These are phyloP conservation scores for Groenewaldozyma salmanticensis DNA, from an alignment of 805 yeast species.

Conservation along the genomic window DNA sequence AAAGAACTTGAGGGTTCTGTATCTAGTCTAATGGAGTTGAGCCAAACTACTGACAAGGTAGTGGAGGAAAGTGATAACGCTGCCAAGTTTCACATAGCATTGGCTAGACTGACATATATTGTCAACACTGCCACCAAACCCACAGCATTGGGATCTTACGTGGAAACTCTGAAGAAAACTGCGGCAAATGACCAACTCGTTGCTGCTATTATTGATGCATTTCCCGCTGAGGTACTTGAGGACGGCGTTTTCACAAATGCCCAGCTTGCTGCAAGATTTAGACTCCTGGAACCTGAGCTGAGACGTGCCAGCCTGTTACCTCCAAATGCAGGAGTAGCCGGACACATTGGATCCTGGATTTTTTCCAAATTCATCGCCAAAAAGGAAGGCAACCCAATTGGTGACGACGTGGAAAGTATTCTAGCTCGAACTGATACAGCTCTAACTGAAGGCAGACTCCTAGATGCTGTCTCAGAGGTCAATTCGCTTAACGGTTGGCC, in stretches of 20 bases:
- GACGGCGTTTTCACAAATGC: slow-evolving; percentile 64
- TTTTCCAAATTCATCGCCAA: slow-evolving; percentile 68
- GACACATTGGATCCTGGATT: slow-evolving; percentile 72
- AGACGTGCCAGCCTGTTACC: slow-evolving; percentile 84
- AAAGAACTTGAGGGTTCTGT: slow-evolving; percentile 49
- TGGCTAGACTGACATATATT: slow-evolving; percentile 34
- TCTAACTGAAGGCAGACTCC: slow-evolving; percentile 65
- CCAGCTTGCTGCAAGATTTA: slow-evolving; percentile 74
- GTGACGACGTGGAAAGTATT: slow-evolving; percentile 80
- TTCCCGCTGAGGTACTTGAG: slow-evolving; percentile 36
- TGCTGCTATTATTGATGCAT: slow-evolving; percentile 36
- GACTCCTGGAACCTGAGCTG: slow-evolving; percentile 70
- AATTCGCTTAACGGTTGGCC: slow-evolving; percentile 89
- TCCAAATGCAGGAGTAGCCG: slow-evolving; percentile 91
- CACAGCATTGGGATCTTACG: slow-evolving; percentile 27
- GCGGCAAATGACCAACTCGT: slow-evolving; percentile 42
- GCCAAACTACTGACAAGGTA: slow-evolving; percentile 30
- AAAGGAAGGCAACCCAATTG: slow-evolving; percentile 70
- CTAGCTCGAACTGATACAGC: slow-evolving; percentile 77
- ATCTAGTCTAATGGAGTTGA: slow-evolving; percentile 40
- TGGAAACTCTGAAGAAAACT: slow-evolving; percentile 27
- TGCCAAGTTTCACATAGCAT: slow-evolving; percentile 35
- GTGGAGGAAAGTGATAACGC: slow-evolving; percentile 32
- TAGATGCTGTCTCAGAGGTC: slow-evolving; percentile 86
- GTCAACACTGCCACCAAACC: slow-evolving; percentile 33